Percentiles rank a stretch among this genome's conserved stretches.
These are phyloP conservation scores for Salix arbutifolia DNA, from an alignment of 345 rosid species.

Conservation along the genomic window DNA sequence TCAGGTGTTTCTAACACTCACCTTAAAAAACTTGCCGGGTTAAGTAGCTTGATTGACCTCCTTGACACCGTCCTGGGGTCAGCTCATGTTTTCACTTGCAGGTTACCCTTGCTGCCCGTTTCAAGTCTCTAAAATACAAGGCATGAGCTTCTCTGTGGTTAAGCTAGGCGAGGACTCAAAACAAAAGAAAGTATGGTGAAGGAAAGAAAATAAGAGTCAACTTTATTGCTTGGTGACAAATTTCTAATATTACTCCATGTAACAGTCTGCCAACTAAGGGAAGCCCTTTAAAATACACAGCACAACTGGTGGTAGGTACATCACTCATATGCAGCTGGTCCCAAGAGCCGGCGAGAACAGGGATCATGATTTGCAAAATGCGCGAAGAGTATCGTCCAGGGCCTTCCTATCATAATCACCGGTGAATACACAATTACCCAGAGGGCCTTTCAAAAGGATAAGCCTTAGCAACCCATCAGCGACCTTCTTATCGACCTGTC, in stretches of 20 bases:
- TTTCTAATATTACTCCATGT: not conserved
- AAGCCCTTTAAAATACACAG: not conserved
- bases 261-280: not conserved
- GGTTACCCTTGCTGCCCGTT: too few relatives aligned
- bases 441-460: conserved; percentile 87
- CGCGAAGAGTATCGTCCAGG: conserved; percentile 73
- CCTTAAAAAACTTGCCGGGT: too few relatives aligned
- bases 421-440: conserved; percentile 85
- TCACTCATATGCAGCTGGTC: not conserved
- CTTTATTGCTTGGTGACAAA: not conserved
- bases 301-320: not conserved
- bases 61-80: too few relatives aligned
- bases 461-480: conserved; percentile 94
- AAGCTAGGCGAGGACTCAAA: too few relatives aligned
- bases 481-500: conserved; percentile 97
- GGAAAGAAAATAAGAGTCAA: not conserved
- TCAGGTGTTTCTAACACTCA: too few relatives aligned
- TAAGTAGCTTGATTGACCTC: too few relatives aligned
- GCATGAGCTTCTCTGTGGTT: too few relatives aligned
- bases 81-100: too few relatives aligned
- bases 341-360: not conserved
- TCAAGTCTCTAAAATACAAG: too few relatives aligned
- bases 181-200: too few relatives aligned
- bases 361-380: conserved; percentile 59
- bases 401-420: conserved; percentile 86